Evolutionary conservation across 768 basidiomycete species (phyloP), one percentile per base, ranked within the genome.

Genomic region (Thelephora ganbajun): DNA sequence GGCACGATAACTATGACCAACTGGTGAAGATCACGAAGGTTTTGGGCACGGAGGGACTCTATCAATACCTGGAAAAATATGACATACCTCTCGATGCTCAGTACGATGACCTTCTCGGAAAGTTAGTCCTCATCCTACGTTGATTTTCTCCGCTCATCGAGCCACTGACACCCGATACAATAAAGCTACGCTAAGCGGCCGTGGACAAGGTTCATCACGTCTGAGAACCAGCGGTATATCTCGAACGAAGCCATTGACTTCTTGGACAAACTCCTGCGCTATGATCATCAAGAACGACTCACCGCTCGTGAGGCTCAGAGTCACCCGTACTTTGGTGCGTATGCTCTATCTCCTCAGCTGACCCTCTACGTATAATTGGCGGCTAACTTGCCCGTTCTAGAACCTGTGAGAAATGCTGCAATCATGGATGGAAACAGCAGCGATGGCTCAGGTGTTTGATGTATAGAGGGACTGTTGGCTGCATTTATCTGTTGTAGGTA

Each of bases 1-100:
- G 94, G 13, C 93, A 96, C 60, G 93, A 98, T 66, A 98, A 98
- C 66, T 94, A 94, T 59, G 94, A 98, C 66, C 94, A 97, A 61
- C 70, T 98, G 50, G 93, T 94, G 60, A 98, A 96, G 69, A 98
- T 98, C 54, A 83, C 91, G 47, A 98, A 97, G 69, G 92, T 98
- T 44, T 72, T 98, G 51, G 94, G 94, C 41, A 98, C 94, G 4
- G 94, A 97, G 54, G 94, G 94, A 57, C 66, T 98, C 33, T 94
- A 88, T 61, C 70, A 79, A 37, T 98, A 97, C 63, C 77, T 90
- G 51, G 88, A 92, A 64, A 90, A 89, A 68, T 98, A 98, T 68
- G 84, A 85, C 60, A 96, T 98, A 50, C 85, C 88, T 41, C 78
- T 98, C 43, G 92, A 96, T 61, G 75, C 88, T n/a, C 90, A 92